These are phyloP conservation scores for Trichoderma brevicompactum DNA, from an alignment of 2,329 filamentous ascomycete species.

Conservation along the genomic window DNA sequence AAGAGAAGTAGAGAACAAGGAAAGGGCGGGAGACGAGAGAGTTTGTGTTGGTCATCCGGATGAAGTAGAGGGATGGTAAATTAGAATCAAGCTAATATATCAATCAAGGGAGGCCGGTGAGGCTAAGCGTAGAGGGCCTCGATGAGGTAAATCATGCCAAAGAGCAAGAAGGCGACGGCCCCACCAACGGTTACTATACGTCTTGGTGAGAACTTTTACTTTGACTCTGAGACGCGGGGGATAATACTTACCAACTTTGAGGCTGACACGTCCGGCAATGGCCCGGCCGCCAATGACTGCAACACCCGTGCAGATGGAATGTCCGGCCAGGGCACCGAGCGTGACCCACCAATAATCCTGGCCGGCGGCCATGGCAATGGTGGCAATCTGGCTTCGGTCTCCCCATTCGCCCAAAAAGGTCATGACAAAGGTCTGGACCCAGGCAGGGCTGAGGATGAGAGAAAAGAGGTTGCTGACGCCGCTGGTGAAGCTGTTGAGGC, in stretches of 20 bases:
- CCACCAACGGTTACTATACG: constrained; percentile 84
- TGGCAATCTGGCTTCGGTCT: constrained; percentile 95
- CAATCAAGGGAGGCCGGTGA: background rate
- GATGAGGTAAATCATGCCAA: constrained; percentile 88
- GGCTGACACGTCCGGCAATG: constrained; percentile 89
- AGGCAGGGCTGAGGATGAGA: constrained; percentile 88
- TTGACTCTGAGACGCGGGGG: background rate
- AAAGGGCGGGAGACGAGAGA: background rate
- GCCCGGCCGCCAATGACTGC: constrained; percentile 92
- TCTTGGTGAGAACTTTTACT: constrained; percentile 33
- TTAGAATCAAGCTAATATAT: constrained; percentile 21
- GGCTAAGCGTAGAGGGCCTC: constrained; percentile 69
- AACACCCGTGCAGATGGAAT: constrained; percentile 86
- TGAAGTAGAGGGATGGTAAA: constrained; percentile 16
- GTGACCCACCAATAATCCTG: constrained; percentile 99
- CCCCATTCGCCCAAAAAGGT: constrained; percentile 99
- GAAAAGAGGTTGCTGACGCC: constrained; percentile 87
- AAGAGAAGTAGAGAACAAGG: background rate
- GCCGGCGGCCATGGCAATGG: constrained; percentile 97
- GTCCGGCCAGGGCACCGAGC: constrained; percentile 81
- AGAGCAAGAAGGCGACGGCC: constrained; percentile 85
- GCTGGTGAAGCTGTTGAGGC: constrained; percentile 49
- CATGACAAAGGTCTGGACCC: constrained; percentile 99
- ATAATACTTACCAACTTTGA: constrained; percentile 82
- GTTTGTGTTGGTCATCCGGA: background rate